Conservation (phyloP, 1,139 yeast species). For the Magnusiomyces sp. region DNA sequence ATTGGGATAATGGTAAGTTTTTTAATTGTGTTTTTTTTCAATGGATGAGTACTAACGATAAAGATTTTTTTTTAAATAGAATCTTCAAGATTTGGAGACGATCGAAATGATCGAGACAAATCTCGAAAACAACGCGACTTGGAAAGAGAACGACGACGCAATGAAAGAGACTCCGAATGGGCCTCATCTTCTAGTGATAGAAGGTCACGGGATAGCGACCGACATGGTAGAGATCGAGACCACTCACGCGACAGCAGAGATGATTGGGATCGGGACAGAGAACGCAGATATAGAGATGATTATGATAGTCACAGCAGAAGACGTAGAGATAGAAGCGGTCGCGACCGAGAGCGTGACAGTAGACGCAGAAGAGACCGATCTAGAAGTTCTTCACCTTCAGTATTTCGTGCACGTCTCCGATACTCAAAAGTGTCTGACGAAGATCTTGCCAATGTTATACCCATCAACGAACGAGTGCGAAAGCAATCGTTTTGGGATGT, state of each 20-base stretch:
- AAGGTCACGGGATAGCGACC: constrained; percentile 9
- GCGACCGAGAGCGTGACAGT: constrained; percentile 16
- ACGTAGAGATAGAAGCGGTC: constrained; percentile 16
- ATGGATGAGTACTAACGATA: too few relatives aligned
- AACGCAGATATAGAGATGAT: constrained; percentile 13
- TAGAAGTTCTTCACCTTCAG: constrained; percentile 14
- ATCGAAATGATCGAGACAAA: constrained; percentile 10
- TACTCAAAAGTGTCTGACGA: constrained; percentile 7
- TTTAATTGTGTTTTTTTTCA: too few relatives aligned
- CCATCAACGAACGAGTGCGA: constrained; percentile 40
- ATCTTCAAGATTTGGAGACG: constrained; percentile 3
- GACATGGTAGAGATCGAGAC: constrained; percentile 9
- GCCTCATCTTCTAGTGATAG: too few relatives aligned
- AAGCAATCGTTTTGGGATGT: constrained; percentile 64
- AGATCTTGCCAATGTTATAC: constrained; percentile 31
- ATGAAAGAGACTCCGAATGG: too few relatives aligned
- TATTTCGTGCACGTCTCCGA: constrained; percentile 15
- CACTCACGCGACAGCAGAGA: constrained; percentile 10
- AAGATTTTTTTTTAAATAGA: too few relatives aligned
- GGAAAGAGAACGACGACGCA: constrained; percentile 9
- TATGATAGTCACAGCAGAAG: constrained; percentile 12
- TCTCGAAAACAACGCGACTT: constrained; percentile 8
- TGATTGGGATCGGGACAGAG: constrained; percentile 12
- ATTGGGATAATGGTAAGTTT: too few relatives aligned
- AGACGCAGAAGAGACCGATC: constrained; percentile 14